Base-by-base conservation (phyloP, 164 flowering plant genomes). In the Berberis vulgaris region DNA sequence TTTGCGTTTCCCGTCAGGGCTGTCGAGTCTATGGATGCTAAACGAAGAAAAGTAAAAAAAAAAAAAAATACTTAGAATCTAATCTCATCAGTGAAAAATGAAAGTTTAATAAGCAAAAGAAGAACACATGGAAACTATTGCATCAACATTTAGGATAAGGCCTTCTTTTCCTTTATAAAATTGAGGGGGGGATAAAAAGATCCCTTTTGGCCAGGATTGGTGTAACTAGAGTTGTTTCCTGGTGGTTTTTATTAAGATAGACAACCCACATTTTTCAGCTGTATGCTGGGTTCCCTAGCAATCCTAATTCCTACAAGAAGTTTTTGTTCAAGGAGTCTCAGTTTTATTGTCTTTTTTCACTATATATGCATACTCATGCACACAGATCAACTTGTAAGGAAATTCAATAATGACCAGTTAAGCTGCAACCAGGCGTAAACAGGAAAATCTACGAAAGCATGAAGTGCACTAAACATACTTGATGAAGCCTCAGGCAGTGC, bases 11-110 rank as follows among this genome's bases (percentile, higher is more conserved):
- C 85, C 0, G 85, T 78, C 73, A 87, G 89, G 44, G 87, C 74
- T 38, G 89, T 82, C 39, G 89, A 83, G 74, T 89, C 96, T 53
- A 82, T 63, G 49, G 95, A 84, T 49, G 87, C 96, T 87, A 7
- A 68, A 75, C 71, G 67, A 38, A 52, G 49, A 53, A 72, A 74
- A 74, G 68, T 39, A 49, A 43, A 59, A 7, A 64, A 0, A 7
- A 65, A 45, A 55, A 41, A 55, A 38, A 12, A 49, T n/a, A 43
- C 2, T 8, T 54, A 41, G 41, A 44, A 52, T 6, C n/a, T 52
- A 43, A 5, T 62, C 41, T 41, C 39, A 41, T 41, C 10, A 42
- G 38, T 41, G 26, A 61, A 26, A 59, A 59, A 45, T 1, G 9
- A 13, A 4, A 38, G 7, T 3, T 58, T 58, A 0, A 7, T 11